Evolutionary conservation across 2,329 filamentous ascomycete species (phyloP).

Genomic region (Exophiala spinifera): DNA sequence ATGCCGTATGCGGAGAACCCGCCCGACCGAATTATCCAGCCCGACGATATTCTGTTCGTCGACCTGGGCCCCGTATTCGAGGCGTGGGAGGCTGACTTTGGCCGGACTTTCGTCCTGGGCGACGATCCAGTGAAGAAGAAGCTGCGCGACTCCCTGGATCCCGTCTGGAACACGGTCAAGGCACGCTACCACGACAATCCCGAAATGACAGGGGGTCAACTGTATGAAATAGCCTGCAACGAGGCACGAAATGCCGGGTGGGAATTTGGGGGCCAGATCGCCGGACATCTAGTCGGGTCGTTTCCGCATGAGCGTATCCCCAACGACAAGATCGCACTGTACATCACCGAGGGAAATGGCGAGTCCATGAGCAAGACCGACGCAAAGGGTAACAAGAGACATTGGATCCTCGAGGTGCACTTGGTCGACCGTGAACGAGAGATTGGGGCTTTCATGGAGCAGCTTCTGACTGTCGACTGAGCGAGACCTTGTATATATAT

Average conservation of each 20-base stretch:
- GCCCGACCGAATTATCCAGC: conserved; percentile 47
- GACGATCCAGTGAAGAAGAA: conserved; percentile 45
- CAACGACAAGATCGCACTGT: conserved; percentile 45
- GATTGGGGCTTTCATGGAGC: conserved; percentile 46
- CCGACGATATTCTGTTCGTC: conserved; percentile 52
- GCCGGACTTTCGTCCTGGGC: conserved; percentile 52
- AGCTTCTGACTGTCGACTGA: conserved; percentile 45
- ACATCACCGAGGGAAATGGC: conserved; percentile 46
- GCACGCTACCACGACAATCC: conserved; percentile 38
- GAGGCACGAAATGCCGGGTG: conserved; percentile 42
- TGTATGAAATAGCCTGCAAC: conserved; percentile 46
- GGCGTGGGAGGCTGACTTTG: conserved; percentile 54
- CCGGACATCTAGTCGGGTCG: conserved; percentile 52
- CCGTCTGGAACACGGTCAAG: conserved; percentile 48
- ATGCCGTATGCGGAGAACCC: conserved; percentile 50
- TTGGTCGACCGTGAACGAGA: conserved; percentile 40
- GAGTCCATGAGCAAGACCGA: conserved; percentile 41
- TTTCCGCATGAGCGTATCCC: conserved; percentile 53
- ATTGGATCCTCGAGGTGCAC: conserved; percentile 54
- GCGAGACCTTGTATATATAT: too few relatives aligned
- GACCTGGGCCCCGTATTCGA: conserved; percentile 54
- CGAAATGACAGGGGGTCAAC: conserved; percentile 48
- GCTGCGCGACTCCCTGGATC: conserved; percentile 47
- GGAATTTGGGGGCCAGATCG: conserved; percentile 45
- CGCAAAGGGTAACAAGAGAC: conserved; percentile 43